Conservation (phyloP, 75 land plant species). For the Pinus tabuliformis region DNA sequence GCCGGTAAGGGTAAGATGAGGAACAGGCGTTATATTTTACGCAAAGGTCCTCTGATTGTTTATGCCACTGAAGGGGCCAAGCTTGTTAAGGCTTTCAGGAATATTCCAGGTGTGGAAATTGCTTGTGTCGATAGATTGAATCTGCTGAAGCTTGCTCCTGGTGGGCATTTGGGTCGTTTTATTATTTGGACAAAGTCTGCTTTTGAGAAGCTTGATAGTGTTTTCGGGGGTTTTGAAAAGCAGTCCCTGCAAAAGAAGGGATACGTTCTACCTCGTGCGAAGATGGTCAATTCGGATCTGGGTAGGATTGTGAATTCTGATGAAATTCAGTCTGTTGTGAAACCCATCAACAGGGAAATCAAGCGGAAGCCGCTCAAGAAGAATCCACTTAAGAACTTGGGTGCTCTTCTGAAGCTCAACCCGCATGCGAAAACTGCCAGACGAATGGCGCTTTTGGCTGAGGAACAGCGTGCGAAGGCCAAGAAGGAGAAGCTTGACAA, state of each 20-base stretch:
- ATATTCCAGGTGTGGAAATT: slow-evolving; percentile 64
- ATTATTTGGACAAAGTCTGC: slow-evolving; percentile 89
- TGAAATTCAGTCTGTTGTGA: slow-evolving; percentile 80
- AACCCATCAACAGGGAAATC: slow-evolving; percentile 59
- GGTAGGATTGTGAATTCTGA: slow-evolving; percentile 87
- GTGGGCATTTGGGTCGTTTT: slow-evolving; percentile 77
- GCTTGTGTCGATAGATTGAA: slow-evolving; percentile 58
- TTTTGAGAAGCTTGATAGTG: slow-evolving; percentile 76
- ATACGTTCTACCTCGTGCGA: slow-evolving; percentile 66
- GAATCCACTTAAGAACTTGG: slow-evolving; percentile 86
- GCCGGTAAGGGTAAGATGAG: slow-evolving; percentile 75
- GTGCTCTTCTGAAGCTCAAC: slow-evolving; percentile 69
- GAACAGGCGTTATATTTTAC: slow-evolving; percentile 55
- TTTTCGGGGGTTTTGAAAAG: slow-evolving; percentile 69
- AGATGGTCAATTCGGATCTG: slow-evolving; percentile 81
- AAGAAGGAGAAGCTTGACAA: slow-evolving; percentile 75
- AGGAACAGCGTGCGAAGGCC: slow-evolving; percentile 67
- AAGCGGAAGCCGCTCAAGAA: slow-evolving; percentile 73
- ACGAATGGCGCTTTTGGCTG: slow-evolving; percentile 80
- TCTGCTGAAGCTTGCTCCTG: slow-evolving; percentile 85
- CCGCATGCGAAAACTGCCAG: slow-evolving; percentile 87
- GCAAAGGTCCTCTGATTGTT: slow-evolving; percentile 66
- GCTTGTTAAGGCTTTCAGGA: slow-evolving; percentile 62
- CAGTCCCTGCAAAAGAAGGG: slow-evolving; percentile 73
- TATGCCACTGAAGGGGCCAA: slow-evolving; percentile 74